Percentiles rank a stretch among this genome's conserved stretches.
phyloP scores from a whole-genome alignment of 164 flowering plant genomes.

The Magnolia officinalis region DNA sequence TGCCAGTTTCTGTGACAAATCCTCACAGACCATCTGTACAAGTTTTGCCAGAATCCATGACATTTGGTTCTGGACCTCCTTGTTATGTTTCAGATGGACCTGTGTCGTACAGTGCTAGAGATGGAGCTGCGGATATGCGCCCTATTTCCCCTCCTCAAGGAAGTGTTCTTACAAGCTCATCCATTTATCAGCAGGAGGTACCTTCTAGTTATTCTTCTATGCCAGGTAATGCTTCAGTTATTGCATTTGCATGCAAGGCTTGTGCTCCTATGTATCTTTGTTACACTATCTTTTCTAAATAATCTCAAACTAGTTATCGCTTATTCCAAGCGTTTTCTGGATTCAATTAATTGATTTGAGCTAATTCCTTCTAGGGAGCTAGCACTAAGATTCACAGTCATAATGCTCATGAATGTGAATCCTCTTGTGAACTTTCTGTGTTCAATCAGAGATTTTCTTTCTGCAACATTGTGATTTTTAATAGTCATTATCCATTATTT shows the following conservation, averaged over 20 bases:
- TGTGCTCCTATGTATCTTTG: slow-evolving; percentile 22
- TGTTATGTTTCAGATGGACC: slow-evolving; percentile 45
- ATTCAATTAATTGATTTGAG: not conserved
- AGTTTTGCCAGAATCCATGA: slow-evolving; percentile 35
- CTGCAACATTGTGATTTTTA: too few species aligned
- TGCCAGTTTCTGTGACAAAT: slow-evolving; percentile 34
- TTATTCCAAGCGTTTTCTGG: not conserved
- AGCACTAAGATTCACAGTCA: too few species aligned
- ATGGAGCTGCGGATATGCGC: slow-evolving; percentile 48
- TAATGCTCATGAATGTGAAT: too few species aligned
- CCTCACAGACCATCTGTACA: slow-evolving; percentile 22
- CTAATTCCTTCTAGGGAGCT: not conserved
- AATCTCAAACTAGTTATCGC: not conserved
- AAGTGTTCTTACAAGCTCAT: slow-evolving; percentile 37
- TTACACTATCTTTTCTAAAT: slow-evolving; percentile 6
- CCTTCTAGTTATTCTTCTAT: slow-evolving; percentile 99
- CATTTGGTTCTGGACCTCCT: slow-evolving; percentile 36
- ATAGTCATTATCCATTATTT: too few species aligned
- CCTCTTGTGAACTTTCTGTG: too few species aligned
- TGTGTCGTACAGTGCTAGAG: slow-evolving; percentile 32
- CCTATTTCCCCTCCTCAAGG: slow-evolving; percentile 36
- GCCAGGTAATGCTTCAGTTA: slow-evolving; percentile 78
- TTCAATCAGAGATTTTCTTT: too few species aligned
- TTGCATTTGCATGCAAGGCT: slow-evolving; percentile 47
- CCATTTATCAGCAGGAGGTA: slow-evolving; percentile 98